A percentile compares a stretch with the other conserved stretches of the same genome.
These are phyloP conservation scores for Plectosphaerella plurivora DNA, from an alignment of 2,329 filamentous ascomycete genomes.

Conservation along the genomic window DNA sequence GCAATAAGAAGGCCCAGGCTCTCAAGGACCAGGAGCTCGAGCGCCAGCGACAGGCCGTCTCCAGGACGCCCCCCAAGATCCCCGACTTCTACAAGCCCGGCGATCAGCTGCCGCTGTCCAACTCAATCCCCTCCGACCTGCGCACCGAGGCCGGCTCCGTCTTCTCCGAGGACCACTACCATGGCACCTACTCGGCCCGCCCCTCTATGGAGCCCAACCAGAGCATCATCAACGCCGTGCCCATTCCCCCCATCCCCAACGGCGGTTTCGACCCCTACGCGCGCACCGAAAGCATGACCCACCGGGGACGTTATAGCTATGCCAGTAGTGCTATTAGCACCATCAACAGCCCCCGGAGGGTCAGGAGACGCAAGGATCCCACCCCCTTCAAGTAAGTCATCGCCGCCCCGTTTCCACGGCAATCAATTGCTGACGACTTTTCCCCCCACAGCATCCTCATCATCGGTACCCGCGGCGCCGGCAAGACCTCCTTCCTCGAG, in stretches of 20 bases:
- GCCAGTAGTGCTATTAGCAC: conserved; percentile 87
- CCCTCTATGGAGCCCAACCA: conserved; percentile 50
- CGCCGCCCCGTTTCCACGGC: background rate
- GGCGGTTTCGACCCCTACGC: conserved; percentile 72
- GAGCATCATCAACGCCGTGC: conserved; percentile 34
- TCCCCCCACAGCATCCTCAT: conserved; percentile 68
- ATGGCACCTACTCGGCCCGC: conserved; percentile 32
- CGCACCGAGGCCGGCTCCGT: conserved; percentile 60
- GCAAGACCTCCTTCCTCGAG: conserved; percentile 95
- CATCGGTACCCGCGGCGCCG: conserved; percentile 79
- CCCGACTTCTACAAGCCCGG: conserved; percentile 47
- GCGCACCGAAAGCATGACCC: conserved; percentile 89
- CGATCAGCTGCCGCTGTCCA: conserved; percentile 41
- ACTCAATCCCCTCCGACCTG: conserved; percentile 45
- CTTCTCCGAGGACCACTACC: conserved; percentile 40
- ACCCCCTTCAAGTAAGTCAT: conserved; percentile 94
- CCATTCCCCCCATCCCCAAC: conserved; percentile 56
- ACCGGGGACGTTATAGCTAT: conserved; percentile 94
- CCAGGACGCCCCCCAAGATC: conserved; percentile 45
- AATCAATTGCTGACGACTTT: background rate
- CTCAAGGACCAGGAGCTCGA: conserved; percentile 45
- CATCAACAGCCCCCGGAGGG: conserved; percentile 86
- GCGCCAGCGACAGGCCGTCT: conserved; percentile 43
- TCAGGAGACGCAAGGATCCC: conserved; percentile 92
- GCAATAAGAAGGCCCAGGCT: conserved; percentile 55